These are phyloP conservation scores for Aureobasidium musti DNA, from an alignment of 2,329 filamentous ascomycete genomes.

Conservation along the genomic window DNA sequence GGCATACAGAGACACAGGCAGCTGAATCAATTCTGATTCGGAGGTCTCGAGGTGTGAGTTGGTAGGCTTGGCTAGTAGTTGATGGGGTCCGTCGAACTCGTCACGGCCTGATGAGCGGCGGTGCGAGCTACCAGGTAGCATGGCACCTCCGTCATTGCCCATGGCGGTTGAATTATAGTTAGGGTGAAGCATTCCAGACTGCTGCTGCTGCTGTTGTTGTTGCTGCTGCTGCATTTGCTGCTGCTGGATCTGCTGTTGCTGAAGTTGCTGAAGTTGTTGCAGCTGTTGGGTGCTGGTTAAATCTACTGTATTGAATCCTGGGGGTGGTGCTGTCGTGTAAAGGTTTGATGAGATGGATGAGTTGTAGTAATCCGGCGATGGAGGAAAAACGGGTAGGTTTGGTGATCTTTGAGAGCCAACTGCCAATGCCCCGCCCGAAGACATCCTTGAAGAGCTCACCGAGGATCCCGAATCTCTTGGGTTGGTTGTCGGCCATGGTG, in stretches of 20 bases:
- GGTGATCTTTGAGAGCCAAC: constrained; percentile 24
- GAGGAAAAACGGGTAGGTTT: background rate
- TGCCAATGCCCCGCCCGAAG: constrained; percentile 10
- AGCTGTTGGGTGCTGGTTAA: constrained; percentile 15
- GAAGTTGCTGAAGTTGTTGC: constrained; percentile 16
- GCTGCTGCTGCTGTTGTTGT: constrained; percentile 15
- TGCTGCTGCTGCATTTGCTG: constrained; percentile 10
- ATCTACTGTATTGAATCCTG: constrained; percentile 26
- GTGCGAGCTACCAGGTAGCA: constrained; percentile 47
- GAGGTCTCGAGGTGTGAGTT: constrained; percentile 72
- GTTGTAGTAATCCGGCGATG: constrained; percentile 24
- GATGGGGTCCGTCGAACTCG: constrained; percentile 86
- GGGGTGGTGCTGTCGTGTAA: constrained; percentile 27
- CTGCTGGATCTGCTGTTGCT: constrained; percentile 11
- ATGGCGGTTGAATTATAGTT: constrained; percentile 23
- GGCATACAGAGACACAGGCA: constrained; percentile 78
- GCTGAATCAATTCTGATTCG: constrained; percentile 76
- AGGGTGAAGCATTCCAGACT: constrained; percentile 17
- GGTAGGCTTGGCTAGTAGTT: constrained; percentile 73
- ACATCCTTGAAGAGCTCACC: constrained; percentile 17
- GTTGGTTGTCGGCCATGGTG: constrained; percentile 19
- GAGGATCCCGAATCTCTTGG: constrained; percentile 24
- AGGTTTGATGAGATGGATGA: constrained; percentile 25
- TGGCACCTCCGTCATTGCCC: constrained; percentile 10
- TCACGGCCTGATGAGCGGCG: constrained; percentile 77